Conservation (phyloP, 2,329 filamentous ascomycete species). For the Colletotrichum lentis region DNA sequence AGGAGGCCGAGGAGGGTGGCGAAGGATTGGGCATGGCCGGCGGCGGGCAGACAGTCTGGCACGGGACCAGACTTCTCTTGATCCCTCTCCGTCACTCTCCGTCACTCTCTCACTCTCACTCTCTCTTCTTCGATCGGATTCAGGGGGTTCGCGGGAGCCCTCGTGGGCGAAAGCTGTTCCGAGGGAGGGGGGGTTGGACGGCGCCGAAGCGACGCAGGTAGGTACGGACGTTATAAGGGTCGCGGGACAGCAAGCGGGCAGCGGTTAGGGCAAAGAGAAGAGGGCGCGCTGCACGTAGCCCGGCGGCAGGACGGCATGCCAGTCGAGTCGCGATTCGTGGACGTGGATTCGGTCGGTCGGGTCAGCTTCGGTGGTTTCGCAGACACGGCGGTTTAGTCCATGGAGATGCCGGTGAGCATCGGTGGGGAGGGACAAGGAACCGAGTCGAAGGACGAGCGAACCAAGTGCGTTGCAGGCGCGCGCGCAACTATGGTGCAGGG, state of each 20-base stretch:
- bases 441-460: neutral
- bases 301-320: conserved; percentile 36
- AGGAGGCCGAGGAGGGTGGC: conserved; percentile 40
- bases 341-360: neutral
- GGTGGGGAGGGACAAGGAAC: conserved; percentile 15
- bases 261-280: conserved; percentile 20
- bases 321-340: conserved; percentile 14
- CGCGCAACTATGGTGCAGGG: neutral
- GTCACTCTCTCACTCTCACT: too few relatives aligned
- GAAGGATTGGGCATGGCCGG: conserved; percentile 50
- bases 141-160: conserved; percentile 5
- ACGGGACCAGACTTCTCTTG: conserved; percentile 9
- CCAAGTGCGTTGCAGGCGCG: conserved; percentile 17
- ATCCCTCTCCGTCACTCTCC: too few relatives aligned
- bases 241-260: conserved; percentile 4
- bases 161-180: conserved; percentile 11
- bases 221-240: neutral
- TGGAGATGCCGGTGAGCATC: conserved; percentile 15
- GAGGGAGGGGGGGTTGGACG: neutral
- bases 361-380: neutral
- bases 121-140: conserved; percentile 1
- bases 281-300: conserved; percentile 33
- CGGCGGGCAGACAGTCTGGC: conserved; percentile 8
- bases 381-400: conserved; percentile 1
- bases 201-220: neutral